phyloP scores from a whole-genome alignment of 768 basidiomycete genomes.

The Tricholoma sp. region DNA sequence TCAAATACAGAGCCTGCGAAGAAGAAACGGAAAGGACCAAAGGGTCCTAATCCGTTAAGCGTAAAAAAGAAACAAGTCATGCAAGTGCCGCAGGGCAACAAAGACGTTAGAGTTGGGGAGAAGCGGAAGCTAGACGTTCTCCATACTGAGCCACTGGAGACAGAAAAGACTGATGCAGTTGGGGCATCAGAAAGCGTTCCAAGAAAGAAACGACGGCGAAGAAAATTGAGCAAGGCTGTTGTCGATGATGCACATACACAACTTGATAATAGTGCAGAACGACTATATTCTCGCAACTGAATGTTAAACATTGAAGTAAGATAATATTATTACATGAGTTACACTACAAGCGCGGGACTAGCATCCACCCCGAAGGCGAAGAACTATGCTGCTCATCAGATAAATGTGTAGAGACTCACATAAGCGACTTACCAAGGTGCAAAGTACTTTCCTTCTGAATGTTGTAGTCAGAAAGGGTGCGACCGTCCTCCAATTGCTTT shows the following conservation, averaged over 20 bases:
- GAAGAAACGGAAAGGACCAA: constrained; percentile 66
- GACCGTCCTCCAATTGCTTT: constrained; percentile 92
- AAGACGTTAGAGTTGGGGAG: constrained; percentile 23
- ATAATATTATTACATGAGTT: neutral
- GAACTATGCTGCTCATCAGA: constrained; percentile 32
- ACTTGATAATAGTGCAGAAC: neutral
- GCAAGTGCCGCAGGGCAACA: neutral
- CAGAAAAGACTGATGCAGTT: neutral
- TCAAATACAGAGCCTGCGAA: constrained; percentile 32
- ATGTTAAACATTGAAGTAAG: too few species aligned
- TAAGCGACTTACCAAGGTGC: constrained; percentile 35
- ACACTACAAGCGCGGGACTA: too few species aligned
- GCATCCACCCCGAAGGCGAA: constrained; percentile 77
- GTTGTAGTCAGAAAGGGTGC: constrained; percentile 80
- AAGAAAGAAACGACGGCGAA: constrained; percentile 24
- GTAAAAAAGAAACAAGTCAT: constrained; percentile 76
- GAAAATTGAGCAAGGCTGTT: neutral
- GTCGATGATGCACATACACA: neutral
- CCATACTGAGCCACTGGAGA: neutral
- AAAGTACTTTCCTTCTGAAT: constrained; percentile 75
- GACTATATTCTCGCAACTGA: too few species aligned
- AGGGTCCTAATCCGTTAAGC: constrained; percentile 89
- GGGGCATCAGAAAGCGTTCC: neutral
- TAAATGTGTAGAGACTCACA: neutral
- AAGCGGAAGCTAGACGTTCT: constrained; percentile 15